Evolutionary conservation across 2,329 filamentous ascomycete species (phyloP).

Genomic region (Epichloe baconii): DNA sequence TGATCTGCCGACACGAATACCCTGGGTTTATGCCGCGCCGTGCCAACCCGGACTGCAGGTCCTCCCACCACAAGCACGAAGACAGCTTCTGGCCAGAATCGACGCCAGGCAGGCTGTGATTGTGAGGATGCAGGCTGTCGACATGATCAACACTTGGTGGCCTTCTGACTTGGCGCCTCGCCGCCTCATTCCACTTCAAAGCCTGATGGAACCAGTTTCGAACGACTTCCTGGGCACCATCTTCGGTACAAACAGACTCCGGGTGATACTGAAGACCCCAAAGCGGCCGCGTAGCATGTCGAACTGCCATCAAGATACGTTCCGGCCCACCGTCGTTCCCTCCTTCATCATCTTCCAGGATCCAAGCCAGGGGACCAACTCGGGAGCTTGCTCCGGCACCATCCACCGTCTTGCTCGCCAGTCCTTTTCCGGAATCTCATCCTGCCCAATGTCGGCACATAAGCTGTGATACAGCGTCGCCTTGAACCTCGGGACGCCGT

Average conservation of each 20-base stretch:
- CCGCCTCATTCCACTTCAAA: constrained; percentile 41
- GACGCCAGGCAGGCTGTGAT: constrained; percentile 4
- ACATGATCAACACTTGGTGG: constrained; percentile 1
- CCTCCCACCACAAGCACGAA: constrained; percentile 12
- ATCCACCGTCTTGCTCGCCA: constrained; percentile 30
- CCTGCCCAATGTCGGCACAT: constrained; percentile 41
- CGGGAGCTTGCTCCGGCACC: constrained; percentile 20
- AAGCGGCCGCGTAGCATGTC: constrained; percentile 56
- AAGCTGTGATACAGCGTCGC: constrained; percentile 69
- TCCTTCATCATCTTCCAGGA: constrained; percentile 22
- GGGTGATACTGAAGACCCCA: constrained; percentile 89
- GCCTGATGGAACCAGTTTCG: constrained; percentile 63
- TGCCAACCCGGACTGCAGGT: constrained; percentile 16
- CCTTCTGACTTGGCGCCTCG: constrained; percentile 7
- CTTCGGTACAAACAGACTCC: constrained; percentile 73
- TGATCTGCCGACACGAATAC: constrained; percentile 29
- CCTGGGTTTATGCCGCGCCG: constrained; percentile 15
- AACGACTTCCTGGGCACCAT: constrained; percentile 50
- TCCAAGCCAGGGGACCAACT: constrained; percentile 49
- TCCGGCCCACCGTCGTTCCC: constrained; percentile 21
- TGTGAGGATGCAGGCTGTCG: constrained; percentile 12
- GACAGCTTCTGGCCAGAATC: constrained; percentile 11
- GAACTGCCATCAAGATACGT: constrained; percentile 62
- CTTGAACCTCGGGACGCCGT: constrained; percentile 41
- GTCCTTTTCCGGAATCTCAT: constrained; percentile 18